Base-by-base conservation (phyloP, 1,139 yeast genomes). In the Tardiomyces blankii region DNA sequence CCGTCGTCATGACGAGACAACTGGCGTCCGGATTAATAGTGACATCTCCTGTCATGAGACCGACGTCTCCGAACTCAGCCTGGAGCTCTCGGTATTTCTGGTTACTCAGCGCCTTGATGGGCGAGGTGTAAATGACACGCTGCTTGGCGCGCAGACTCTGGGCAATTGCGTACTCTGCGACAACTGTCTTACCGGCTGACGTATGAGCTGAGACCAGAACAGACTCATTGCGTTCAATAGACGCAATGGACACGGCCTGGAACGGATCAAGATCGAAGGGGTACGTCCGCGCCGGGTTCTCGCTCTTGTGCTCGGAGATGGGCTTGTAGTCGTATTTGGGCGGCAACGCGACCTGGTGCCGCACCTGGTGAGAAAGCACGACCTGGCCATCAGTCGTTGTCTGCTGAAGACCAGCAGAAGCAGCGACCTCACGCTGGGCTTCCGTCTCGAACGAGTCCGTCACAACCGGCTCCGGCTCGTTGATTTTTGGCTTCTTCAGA, bases 161-260 rank as follows among this genome's bases (percentile, higher is more conserved):
- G 1, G 96, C 95, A 57, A 88, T 87, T 4, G 96, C 96, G 59
- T 88, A 88, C 61, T 88, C 99, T 0, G 99, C 99, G 44, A 91
- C 98, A 42, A 93, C 99, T 0, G 99, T 91, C 62, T 91, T 91
- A 69, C 99, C 99, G 7, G 98, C 98, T 28, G 97, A 89, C 0
- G 98, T 89, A 61, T 91, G 99, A 0, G 99, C 99, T 21, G 97
- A 89, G 2, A 91, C 97, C 56, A 91, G 74, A 9, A 91, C 99
- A n/a, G 95, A 83, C 63, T 91, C 97, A 52, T 84, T 80, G 59
- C 96, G 77, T 62, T 91, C 97, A 51, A 91, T 83, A 65, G 96
- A 91, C 39, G 94, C 87, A 47, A 91, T 81, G 9, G 98, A 88
- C 38, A 95, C 91, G 53, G 91, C 94, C 66, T 91, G 99, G 71